Conservation (phyloP, 176 grass and related monocot species). For the Dendrocalamus sinicus region DNA sequence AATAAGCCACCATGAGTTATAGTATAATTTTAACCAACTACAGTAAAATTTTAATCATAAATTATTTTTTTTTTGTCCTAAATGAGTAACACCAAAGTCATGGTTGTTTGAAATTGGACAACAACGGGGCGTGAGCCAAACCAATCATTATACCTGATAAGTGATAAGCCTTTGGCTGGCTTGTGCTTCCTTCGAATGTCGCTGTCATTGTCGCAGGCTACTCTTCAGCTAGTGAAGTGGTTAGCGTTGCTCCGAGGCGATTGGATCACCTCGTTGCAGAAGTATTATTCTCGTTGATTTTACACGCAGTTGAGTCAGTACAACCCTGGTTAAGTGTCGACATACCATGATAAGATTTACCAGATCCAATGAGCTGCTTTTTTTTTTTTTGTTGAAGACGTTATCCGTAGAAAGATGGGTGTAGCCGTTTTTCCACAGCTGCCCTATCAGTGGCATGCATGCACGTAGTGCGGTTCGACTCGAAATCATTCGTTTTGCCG, state of each 20-base stretch:
- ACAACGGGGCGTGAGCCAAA: not conserved
- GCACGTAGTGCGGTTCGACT: slow-evolving; percentile 37
- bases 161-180: not conserved
- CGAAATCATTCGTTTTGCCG: not conserved
- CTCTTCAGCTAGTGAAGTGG: not conserved
- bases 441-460: not conserved
- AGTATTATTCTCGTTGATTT: not conserved
- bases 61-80: too few species aligned
- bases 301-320: not conserved
- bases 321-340: not conserved
- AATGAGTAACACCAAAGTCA: too few species aligned
- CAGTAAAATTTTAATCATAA: too few species aligned
- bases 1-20: too few species aligned
- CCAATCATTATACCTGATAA: not conserved
- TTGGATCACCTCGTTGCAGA: not conserved
- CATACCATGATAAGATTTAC: not conserved
- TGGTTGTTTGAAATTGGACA: too few species aligned
- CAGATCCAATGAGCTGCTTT: not conserved
- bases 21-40: too few species aligned
- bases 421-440: slow-evolving; percentile 15
- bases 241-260: not conserved
- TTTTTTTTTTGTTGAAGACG: not conserved
- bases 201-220: not conserved
- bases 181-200: not conserved
- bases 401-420: not conserved